phyloP scores from a whole-genome alignment of 2,329 filamentous ascomycete genomes.

The Grosmannia huntii region DNA sequence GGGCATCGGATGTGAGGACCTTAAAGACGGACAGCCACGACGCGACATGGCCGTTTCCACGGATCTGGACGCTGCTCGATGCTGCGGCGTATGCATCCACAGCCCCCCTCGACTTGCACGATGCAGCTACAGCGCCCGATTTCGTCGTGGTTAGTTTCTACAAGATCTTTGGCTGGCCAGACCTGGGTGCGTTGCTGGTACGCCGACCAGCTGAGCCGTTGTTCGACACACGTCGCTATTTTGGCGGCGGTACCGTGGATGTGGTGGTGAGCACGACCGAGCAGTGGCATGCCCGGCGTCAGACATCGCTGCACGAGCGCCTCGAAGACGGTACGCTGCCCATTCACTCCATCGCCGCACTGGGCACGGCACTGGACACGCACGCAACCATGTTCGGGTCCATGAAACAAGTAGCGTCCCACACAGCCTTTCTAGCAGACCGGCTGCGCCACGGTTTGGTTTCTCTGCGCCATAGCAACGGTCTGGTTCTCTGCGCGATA shows the following conservation, averaged over 20 bases:
- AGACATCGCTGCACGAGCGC: slow-evolving; percentile 56
- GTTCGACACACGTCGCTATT: slow-evolving; percentile 62
- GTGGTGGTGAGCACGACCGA: slow-evolving; percentile 69
- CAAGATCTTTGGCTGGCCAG: slow-evolving; percentile 96
- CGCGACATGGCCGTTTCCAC: slow-evolving; percentile 8
- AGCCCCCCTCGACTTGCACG: slow-evolving; percentile 56
- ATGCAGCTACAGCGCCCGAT: slow-evolving; percentile 54
- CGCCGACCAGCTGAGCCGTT: slow-evolving; percentile 53
- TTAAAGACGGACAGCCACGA: slow-evolving; percentile 1
- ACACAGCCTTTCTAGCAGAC: slow-evolving; percentile 54
- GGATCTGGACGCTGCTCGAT: slow-evolving; percentile 62
- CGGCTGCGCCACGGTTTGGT: slow-evolving; percentile 46
- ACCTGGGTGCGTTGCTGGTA: slow-evolving; percentile 75
- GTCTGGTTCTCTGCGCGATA: slow-evolving; percentile 48
- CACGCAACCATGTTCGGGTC: slow-evolving; percentile 59
- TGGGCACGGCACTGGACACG: slow-evolving; percentile 59
- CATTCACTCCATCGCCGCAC: slow-evolving; percentile 77
- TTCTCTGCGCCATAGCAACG: slow-evolving; percentile 56
- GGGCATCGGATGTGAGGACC: slow-evolving; percentile 31
- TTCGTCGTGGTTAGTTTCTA: slow-evolving; percentile 84
- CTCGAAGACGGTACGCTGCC: slow-evolving; percentile 88
- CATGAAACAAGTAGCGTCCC: slow-evolving; percentile 55
- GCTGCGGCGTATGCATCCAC: slow-evolving; percentile 74
- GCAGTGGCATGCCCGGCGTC: slow-evolving; percentile 72
- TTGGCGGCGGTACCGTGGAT: slow-evolving; percentile 90